Percentiles rank a stretch among this genome's conserved stretches.
phyloP scores from a whole-genome alignment of 2,329 filamentous ascomycete species.

The Hirsutella rhossiliensis region DNA sequence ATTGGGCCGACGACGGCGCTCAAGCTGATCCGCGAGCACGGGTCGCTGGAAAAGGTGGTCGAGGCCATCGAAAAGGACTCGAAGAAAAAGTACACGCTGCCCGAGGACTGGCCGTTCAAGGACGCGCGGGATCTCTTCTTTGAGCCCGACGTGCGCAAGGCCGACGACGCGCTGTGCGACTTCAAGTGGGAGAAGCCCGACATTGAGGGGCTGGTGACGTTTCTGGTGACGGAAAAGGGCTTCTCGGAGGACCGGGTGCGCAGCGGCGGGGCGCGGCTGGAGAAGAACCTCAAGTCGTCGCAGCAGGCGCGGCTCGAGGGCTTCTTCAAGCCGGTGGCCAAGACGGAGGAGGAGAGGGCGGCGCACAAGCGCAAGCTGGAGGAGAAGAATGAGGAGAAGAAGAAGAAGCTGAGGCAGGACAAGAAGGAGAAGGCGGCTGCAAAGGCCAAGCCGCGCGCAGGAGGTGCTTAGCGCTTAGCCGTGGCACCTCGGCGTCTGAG shows the following conservation, averaged over 20 bases:
- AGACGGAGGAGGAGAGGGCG: conserved; percentile 76
- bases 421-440: conserved; percentile 90
- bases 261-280: conserved; percentile 60
- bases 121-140: conserved; percentile 90
- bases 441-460: conserved; percentile 69
- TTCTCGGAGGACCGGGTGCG: conserved; percentile 94
- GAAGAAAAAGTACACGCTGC: conserved; percentile 71
- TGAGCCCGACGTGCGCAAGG: conserved; percentile 73
- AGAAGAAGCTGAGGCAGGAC: conserved; percentile 89
- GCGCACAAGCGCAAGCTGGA: conserved; percentile 86
- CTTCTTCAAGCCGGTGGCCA: conserved; percentile 90
- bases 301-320: conserved; percentile 89
- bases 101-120: conserved; percentile 92
- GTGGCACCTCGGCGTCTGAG: no score
- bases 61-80: conserved; percentile 64
- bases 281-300: conserved; percentile 82
- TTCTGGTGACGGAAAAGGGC: conserved; percentile 85
- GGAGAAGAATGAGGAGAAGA: conserved; percentile 81
- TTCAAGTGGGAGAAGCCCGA: conserved; percentile 98
- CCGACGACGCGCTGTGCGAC: conserved; percentile 78
- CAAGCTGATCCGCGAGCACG: conserved; percentile 88
- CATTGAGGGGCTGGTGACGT: conserved; percentile 78
- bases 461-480: conserved; percentile 1
- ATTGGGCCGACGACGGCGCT: conserved; percentile 85
- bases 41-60: conserved; percentile 75